Base-by-base conservation (phyloP, 768 basidiomycete species). In the Boletus sp. region DNA sequence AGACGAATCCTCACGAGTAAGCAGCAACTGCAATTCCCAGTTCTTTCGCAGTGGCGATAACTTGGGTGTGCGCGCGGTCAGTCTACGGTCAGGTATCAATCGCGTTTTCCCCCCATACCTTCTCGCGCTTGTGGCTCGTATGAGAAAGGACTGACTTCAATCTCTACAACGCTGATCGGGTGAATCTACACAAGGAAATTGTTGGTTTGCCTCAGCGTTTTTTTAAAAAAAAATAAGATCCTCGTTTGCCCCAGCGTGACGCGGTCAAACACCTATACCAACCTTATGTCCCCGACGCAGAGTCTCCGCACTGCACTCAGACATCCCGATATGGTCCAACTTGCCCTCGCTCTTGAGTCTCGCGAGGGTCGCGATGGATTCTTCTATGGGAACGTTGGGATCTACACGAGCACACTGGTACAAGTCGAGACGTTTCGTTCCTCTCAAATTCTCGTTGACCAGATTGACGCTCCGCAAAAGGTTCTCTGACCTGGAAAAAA, bases 121-220 rank as follows among this genome's bases (percentile, higher is more conserved):
- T 75, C 72, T 64, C 72, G 75, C 23, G 80, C 77, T 55, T 83
- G 73, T 23, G 74, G 73, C 56, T 81, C 80, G 48, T 82, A 83
- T 1, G 78, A 74, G 75, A 80, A 85, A 15, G 79, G 76, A 58
- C 81, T 84, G 38, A 85, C 68, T 64, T 90, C 87, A 47, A 88
- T 84, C 65, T 89, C 87, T 11, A 85, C 81, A 13, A 79, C 75
- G 25, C 79, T 74, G 54, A 87, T 77, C 1, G 79, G 82, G 46
- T 79, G 72, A 19, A 84, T 73, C 79, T 84, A 44, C 4, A 8
- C 25, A 27, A 34, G 42, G 2, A 47, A 14, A 13, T 13, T 6
- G 25, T 23, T 17, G 30, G 44, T 14, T 25, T 33, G 2, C 17
- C 23, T 5, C 27, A 29, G 15, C 17, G 8, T n/a, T n/a, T n/a